Conservation (phyloP, 106 monocot species). For the Platanthera zijinensis region DNA sequence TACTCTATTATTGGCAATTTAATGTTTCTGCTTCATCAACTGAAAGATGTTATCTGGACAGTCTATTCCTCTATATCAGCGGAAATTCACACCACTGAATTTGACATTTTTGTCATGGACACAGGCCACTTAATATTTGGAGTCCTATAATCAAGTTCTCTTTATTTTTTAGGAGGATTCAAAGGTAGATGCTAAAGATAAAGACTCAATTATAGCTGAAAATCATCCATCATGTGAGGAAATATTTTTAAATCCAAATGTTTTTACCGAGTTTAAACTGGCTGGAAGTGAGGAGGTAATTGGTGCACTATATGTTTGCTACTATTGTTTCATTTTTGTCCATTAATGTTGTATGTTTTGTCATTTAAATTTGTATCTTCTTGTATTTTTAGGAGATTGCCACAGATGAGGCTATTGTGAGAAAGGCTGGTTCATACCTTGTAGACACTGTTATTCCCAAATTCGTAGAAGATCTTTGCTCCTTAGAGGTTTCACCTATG, state of each 20-base stretch:
- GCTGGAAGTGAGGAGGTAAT: constrained; percentile 66
- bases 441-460: constrained; percentile 72
- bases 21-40: not conserved
- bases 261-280: constrained; percentile 88
- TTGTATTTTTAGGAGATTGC: constrained; percentile 61
- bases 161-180: constrained; percentile 24
- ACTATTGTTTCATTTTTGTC: not conserved
- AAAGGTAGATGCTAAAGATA: constrained; percentile 15
- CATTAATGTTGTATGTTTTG: not conserved
- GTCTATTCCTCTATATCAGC: not conserved
- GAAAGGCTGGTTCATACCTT: constrained; percentile 74
- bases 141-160: not conserved
- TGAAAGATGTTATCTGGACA: not conserved
- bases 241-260: constrained; percentile 88
- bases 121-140: not conserved
- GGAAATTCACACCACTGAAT: not conserved
- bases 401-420: constrained; percentile 74
- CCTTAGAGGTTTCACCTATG: constrained; percentile 92
- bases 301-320: constrained; percentile 2
- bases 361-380: not conserved
- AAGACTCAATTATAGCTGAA: constrained; percentile 18
- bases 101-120: not conserved
- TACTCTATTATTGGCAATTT: not conserved
- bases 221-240: constrained; percentile 16
- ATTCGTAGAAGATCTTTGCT: constrained; percentile 86